Evolutionary conservation across 352 stramenopile genomes (phyloP), one percentile per base, ranked within the genome.

Genomic region (Aphanomyces astaci): DNA sequence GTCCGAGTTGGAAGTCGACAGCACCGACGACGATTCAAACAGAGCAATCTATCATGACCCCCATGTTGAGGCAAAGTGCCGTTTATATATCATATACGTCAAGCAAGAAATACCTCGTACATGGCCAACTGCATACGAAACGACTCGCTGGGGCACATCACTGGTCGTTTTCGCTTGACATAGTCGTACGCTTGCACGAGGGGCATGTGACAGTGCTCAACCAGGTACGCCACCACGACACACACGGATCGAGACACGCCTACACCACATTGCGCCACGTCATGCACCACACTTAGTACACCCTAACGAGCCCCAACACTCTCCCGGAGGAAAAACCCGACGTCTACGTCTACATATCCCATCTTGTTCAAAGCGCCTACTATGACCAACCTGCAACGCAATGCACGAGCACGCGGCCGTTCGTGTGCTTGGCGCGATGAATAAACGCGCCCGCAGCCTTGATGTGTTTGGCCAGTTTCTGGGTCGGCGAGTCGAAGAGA

Each of bases 31-130:
- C 48, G 62, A 31, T 7, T 52, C 62, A 25, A 59, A 68, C 33
- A 68, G 51, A 22, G 24, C 33, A 36, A 68, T 68, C 62, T 68
- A 66, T 3, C 25, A 1, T 15, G 55, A 39, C 39, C 27, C 64
- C 3, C 7, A 19, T 19, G 32, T n/a, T 63, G 25, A 11, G n/a
- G n/a, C n/a, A n/a, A n/a, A n/a, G n/a, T n/a, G n/a, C n/a, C n/a
- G n/a, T n/a, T n/a, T n/a, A n/a, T n/a, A n/a, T n/a, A n/a, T n/a
- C n/a, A n/a, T n/a, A n/a, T n/a, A n/a, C n/a, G n/a, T n/a, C n/a
- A n/a, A n/a, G n/a, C n/a, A n/a, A n/a, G n/a, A n/a, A n/a, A n/a
- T 64, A 66, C 56, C 33, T 74, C 64, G 39, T 72, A 73, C 39
- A 62, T 24, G n/a, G 36, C 56, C 15, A 74, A 43, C 40, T 69